A percentile compares a stretch with the other conserved stretches of the same genome.
Conservation (phyloP, 768 basidiomycete genomes). For the Hypsizygus marmoreus region DNA sequence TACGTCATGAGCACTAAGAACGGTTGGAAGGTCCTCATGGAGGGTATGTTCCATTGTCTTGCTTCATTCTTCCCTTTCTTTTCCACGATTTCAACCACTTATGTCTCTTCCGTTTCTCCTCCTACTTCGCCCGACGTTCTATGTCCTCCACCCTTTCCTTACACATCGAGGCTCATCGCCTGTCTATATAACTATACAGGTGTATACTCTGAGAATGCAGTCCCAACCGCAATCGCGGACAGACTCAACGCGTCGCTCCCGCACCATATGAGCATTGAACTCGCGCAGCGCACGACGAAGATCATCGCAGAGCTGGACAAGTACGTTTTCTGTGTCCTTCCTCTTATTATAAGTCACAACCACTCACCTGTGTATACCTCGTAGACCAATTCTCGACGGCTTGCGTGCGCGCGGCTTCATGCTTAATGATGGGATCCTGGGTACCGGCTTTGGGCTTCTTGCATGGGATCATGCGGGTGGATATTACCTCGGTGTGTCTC, state of each 20-base stretch:
- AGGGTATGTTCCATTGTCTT: constrained; percentile 16
- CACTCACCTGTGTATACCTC: not conserved
- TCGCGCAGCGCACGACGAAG: constrained; percentile 32
- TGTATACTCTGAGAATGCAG: constrained; percentile 48
- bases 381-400: constrained; percentile 53
- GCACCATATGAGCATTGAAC: constrained; percentile 29
- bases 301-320: constrained; percentile 58
- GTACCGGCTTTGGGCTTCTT: constrained; percentile 50
- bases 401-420: constrained; percentile 61
- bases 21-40: constrained; percentile 23
- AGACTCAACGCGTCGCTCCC: constrained; percentile 50
- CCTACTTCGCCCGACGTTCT: too few relatives aligned
- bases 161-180: too few relatives aligned
- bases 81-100: too few relatives aligned
- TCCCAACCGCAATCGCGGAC: constrained; percentile 53
- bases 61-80: not conserved
- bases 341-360: not conserved
- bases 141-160: too few relatives aligned
- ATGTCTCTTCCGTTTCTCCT: too few relatives aligned
- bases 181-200: constrained; percentile 20
- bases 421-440: constrained; percentile 49
- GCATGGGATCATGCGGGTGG: constrained; percentile 56
- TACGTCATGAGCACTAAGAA: constrained; percentile 22
- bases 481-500: constrained; percentile 60
- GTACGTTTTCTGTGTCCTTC: constrained; percentile 27